These are phyloP conservation scores for Eucalyptus guilfoylei DNA, from an alignment of 345 rosid genomes.

Conservation along the genomic window DNA sequence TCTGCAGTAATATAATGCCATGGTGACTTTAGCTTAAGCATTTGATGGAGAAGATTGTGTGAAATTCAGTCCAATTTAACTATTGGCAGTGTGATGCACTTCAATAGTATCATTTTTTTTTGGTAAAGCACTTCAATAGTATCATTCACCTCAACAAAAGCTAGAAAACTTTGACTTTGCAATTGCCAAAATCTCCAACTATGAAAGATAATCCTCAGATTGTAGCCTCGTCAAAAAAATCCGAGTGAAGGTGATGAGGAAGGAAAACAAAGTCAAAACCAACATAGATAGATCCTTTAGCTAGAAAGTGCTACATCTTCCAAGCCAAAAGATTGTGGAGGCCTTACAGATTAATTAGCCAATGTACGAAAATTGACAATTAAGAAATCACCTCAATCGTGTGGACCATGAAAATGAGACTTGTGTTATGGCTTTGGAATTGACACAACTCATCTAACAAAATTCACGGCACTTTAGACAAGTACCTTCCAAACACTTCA, in stretches of 20 bases:
- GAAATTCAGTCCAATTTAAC: neutral
- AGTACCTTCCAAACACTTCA: neutral
- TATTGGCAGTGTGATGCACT: neutral
- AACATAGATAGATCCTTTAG: neutral
- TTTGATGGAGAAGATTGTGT: neutral
- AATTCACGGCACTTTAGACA: neutral
- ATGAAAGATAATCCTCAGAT: neutral
- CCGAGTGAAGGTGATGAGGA: neutral
- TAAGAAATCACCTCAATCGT: neutral
- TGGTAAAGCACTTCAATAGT: neutral
- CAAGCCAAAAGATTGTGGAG: neutral
- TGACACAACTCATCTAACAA: neutral
- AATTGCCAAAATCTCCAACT: neutral
- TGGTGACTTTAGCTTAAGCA: neutral
- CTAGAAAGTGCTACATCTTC: neutral
- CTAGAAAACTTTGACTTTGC: neutral
- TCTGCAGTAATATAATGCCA: neutral
- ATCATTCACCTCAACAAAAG: neutral
- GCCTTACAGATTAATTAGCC: neutral
- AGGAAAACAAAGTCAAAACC: neutral
- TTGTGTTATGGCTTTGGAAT: neutral
- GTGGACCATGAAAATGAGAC: neutral
- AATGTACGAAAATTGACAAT: neutral
- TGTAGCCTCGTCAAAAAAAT: neutral
- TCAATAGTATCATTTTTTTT: neutral